Base-by-base conservation (phyloP, 148 eudicot genomes). In the Euryodendron excelsum region DNA sequence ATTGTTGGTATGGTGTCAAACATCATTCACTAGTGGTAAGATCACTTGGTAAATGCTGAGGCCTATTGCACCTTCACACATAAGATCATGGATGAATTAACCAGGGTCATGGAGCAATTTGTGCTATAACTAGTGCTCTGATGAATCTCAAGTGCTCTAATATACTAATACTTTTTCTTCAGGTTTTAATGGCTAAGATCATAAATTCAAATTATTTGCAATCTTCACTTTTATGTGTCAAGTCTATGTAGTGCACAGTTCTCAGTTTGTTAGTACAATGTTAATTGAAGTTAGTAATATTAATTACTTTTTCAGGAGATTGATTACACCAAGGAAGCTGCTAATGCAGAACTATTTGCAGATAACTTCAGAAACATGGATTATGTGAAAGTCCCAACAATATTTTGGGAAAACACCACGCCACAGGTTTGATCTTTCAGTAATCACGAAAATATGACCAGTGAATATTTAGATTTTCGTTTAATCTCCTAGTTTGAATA, bases 281-380 rank as follows among this genome's bases (percentile, higher is more conserved):
- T 64, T 25, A 41, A 61, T 30, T 12, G 31, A 31, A 69, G 45
- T 48, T 69, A 48, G 73, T 67, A 78, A 17, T 36, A n/a, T n/a
- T n/a, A n/a, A n/a, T n/a, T n/a, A n/a, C n/a, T n/a, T 58, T 81
- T 84, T 70, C 87, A 92, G 97, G 98, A 94, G 80, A 95, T 96
- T 72, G 99, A 96, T 82, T 96, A 96, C 81, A 96, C 99, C 61
- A 91, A 93, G 84, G 99, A 96, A 88, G 99, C 99, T 73, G 92
- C 96, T 34, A 96, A 96, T 89, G 98, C 99, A 28, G 99, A 91
- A 79, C 69, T 87, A 69, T 96, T 96, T 89, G 96, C 98, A 73
- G 86, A 82, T 68, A 96, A 96, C 84, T 96, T 96, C 86, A 85
- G 63, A 79, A 84, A 88, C 63, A 77, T 96, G 94, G 91, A 91